Evolutionary conservation across 2,329 filamentous ascomycete genomes (phyloP).

Genomic region (Fusarium pseudonygamai): DNA sequence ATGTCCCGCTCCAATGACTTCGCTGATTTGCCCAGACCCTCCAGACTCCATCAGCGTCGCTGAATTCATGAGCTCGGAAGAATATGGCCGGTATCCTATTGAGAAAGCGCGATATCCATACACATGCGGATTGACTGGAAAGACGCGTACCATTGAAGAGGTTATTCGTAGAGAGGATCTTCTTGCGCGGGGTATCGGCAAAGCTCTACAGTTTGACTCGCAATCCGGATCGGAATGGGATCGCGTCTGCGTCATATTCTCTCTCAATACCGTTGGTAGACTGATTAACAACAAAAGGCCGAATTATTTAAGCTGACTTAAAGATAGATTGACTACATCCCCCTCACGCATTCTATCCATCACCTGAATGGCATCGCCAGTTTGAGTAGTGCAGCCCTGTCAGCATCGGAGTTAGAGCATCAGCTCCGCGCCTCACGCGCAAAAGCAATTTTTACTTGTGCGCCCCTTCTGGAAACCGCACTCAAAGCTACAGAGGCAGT

Average conservation of each 20-base stretch:
- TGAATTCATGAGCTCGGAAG: conserved; percentile 76
- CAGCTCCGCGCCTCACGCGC: conserved; percentile 75
- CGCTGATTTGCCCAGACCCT: not conserved
- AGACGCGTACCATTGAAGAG: conserved; percentile 69
- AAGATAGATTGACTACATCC: conserved; percentile 74
- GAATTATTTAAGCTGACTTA: rapidly evolving
- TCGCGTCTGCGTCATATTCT: conserved; percentile 79
- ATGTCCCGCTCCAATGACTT: rapidly evolving
- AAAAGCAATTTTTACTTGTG: conserved; percentile 76
- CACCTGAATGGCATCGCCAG: conserved; percentile 76
- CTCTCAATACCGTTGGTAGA: conserved; percentile 77
- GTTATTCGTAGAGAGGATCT: conserved; percentile 72
- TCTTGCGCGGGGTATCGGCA: conserved; percentile 69
- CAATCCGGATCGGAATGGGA: conserved; percentile 81
- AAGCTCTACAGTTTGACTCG: conserved; percentile 72
- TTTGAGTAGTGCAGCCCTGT: conserved; percentile 79
- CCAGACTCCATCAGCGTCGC: conserved; percentile 60
- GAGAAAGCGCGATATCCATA: conserved; percentile 74
- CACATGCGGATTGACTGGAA: conserved; percentile 78
- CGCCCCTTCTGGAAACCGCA: conserved; percentile 69
- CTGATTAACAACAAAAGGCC: conserved; percentile 57
- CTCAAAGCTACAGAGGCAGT: conserved; percentile 69
- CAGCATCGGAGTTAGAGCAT: conserved; percentile 72
- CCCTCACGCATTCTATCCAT: conserved; percentile 77
- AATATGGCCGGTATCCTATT: conserved; percentile 59